Evolutionary conservation across 352 stramenopile genomes (phyloP).

Genomic region (Elongisporangium prolatum): DNA sequence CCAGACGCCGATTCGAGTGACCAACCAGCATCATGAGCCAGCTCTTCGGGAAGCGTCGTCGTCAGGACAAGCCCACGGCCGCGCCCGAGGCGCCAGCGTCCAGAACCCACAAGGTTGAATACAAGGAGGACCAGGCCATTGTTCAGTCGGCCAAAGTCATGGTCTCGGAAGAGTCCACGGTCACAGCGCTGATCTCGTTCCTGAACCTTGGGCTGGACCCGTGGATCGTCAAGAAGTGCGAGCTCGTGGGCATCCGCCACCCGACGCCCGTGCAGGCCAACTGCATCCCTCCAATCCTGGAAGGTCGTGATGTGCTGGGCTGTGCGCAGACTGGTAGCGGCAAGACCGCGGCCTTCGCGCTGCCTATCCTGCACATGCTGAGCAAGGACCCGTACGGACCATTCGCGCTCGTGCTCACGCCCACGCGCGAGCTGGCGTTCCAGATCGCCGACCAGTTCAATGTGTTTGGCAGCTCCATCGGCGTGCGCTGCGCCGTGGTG

Average conservation of each 20-base stretch:
- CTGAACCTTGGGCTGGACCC: conserved; percentile 78
- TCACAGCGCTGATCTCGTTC: conserved; percentile 71
- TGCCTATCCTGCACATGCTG: conserved; percentile 97
- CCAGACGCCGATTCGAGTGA: neutral
- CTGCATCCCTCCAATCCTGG: conserved; percentile 89
- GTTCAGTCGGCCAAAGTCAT: conserved; percentile 36
- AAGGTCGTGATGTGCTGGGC: conserved; percentile 89
- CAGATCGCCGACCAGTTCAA: conserved; percentile 98
- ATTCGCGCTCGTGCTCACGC: conserved; percentile 95
- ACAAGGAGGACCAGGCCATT: neutral
- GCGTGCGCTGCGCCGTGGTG: conserved; percentile 89
- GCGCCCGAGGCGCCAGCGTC: neutral
- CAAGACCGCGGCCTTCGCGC: conserved; percentile 98
- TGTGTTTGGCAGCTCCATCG: conserved; percentile 90
- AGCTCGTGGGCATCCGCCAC: conserved; percentile 78
- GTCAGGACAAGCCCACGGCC: conserved; percentile 15
- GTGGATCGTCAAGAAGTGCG: conserved; percentile 85
- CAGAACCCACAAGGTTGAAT: neutral
- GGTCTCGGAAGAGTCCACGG: conserved; percentile 24
- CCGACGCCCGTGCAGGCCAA: conserved; percentile 89
- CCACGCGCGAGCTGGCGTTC: conserved; percentile 96
- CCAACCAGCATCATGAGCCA: conserved; percentile 47
- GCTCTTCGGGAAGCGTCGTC: conserved; percentile 73
- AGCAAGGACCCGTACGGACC: conserved; percentile 93
- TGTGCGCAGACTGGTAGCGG: conserved; percentile 94